These are phyloP conservation scores for Coelastrella sp. DNA, from an alignment of 139 green algal genomes.

Conservation along the genomic window DNA sequence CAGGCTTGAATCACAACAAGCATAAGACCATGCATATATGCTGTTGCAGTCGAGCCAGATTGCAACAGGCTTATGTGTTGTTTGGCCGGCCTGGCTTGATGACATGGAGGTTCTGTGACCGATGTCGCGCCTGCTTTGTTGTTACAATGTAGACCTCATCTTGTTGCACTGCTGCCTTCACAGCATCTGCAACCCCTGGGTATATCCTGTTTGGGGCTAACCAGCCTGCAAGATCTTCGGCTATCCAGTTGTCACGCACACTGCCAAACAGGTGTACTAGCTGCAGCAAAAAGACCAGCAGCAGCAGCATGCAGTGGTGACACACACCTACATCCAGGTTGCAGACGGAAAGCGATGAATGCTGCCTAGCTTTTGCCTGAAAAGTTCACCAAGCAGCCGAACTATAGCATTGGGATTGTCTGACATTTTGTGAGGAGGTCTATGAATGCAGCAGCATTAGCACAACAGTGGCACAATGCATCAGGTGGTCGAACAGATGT, in stretches of 20 bases:
- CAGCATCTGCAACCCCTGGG: conserved; percentile 78
- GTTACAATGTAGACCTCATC: conserved; percentile 97
- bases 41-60: too few species aligned
- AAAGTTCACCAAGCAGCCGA: too few species aligned
- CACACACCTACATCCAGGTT: not conserved
- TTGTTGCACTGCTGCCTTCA: conserved; percentile 64
- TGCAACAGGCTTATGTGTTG: too few species aligned
- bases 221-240: conserved; percentile 90
- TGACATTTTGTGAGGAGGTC: conserved; percentile 87
- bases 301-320: not conserved
- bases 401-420: conserved; percentile 65
- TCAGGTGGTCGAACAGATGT: not conserved
- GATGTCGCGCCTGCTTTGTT: conserved; percentile 92
- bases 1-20: too few species aligned
- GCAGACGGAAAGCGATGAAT: too few species aligned
- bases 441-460: conserved; percentile 76
- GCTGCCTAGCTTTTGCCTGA: too few species aligned
- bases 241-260: conserved; percentile 96
- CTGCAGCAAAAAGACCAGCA: too few species aligned
- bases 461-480: not conserved
- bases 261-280: conserved; percentile 93
- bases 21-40: too few species aligned
- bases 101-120: too few species aligned
- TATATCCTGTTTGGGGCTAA: conserved; percentile 96
- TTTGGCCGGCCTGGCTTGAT: too few species aligned